Percentiles rank a stretch among this genome's conserved stretches.
phyloP scores from a whole-genome alignment of 2,329 filamentous ascomycete species.

The Claviceps capensis region DNA sequence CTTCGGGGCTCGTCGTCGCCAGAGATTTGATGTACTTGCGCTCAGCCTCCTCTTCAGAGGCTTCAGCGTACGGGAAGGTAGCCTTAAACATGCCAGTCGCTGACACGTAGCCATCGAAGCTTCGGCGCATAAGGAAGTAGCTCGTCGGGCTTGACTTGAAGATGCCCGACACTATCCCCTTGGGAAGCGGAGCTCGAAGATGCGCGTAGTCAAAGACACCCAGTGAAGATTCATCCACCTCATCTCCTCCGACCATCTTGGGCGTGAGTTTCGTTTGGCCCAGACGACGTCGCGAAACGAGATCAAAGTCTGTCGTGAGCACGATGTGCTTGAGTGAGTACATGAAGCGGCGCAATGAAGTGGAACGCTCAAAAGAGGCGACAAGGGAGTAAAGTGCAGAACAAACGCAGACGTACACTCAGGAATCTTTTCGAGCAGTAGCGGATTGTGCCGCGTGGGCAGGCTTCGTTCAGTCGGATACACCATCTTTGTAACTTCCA shows the following conservation, averaged over 20 bases:
- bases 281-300: constrained; percentile 73
- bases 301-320: constrained; percentile 44
- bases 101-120: constrained; percentile 70
- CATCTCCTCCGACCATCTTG: constrained; percentile 63
- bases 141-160: constrained; percentile 81
- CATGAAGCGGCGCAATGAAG: background rate
- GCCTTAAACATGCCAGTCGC: constrained; percentile 90
- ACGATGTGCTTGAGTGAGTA: background rate
- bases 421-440: constrained; percentile 51
- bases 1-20: constrained; percentile 68
- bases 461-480: constrained; percentile 29
- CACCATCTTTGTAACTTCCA: constrained; percentile 18
- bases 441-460: constrained; percentile 49
- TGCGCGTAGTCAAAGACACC: constrained; percentile 94
- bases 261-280: constrained; percentile 85
- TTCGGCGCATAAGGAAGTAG: constrained; percentile 93
- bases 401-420: constrained; percentile 33
- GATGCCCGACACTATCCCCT: constrained; percentile 83
- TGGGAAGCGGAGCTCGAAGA: constrained; percentile 80
- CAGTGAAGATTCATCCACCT: constrained; percentile 58
- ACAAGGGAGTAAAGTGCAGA: background rate
- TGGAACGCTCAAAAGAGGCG: background rate
- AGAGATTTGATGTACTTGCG: constrained; percentile 76
- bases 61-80: constrained; percentile 65
- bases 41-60: constrained; percentile 59